These are phyloP conservation scores for Diaporthe vaccinii DNA, from an alignment of 2,329 filamentous ascomycete genomes.

Conservation along the genomic window DNA sequence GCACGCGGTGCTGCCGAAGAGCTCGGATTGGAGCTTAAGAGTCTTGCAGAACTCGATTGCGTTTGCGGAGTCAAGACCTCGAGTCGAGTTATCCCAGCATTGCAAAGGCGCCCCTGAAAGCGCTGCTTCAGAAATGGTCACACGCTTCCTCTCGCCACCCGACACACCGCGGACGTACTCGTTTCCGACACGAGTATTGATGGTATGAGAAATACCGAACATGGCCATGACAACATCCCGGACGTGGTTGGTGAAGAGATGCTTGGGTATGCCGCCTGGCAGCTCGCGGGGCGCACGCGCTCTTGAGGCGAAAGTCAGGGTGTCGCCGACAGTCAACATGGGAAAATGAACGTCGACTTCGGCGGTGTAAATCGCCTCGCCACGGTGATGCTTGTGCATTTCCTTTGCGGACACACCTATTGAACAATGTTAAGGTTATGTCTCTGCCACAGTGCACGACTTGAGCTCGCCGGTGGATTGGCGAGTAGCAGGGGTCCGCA, in stretches of 20 bases:
- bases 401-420: conserved; percentile 75
- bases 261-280: conserved; percentile 68
- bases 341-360: conserved; percentile 89
- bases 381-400: conserved; percentile 83
- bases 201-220: conserved; percentile 80
- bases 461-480: background rate
- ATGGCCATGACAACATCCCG: conserved; percentile 82
- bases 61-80: conserved; percentile 81
- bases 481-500: background rate
- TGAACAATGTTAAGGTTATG: background rate
- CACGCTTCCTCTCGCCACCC: conserved; percentile 79
- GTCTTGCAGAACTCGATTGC: conserved; percentile 82
- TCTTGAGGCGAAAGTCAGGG: conserved; percentile 81
- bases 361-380: conserved; percentile 89
- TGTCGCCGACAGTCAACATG: conserved; percentile 82
- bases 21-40: conserved; percentile 75
- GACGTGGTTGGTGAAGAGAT: conserved; percentile 71
- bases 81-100: conserved; percentile 80
- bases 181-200: conserved; percentile 81
- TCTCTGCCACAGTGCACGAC: background rate
- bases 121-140: conserved; percentile 72
- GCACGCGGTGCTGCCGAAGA: conserved; percentile 74
- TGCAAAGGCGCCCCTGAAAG: conserved; percentile 72
- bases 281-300: conserved; percentile 75
- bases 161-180: conserved; percentile 82